Percentiles rank a stretch among this genome's conserved stretches.
These are phyloP conservation scores for Rhododendron vialii DNA, from an alignment of 148 eudicot species.

Conservation along the genomic window DNA sequence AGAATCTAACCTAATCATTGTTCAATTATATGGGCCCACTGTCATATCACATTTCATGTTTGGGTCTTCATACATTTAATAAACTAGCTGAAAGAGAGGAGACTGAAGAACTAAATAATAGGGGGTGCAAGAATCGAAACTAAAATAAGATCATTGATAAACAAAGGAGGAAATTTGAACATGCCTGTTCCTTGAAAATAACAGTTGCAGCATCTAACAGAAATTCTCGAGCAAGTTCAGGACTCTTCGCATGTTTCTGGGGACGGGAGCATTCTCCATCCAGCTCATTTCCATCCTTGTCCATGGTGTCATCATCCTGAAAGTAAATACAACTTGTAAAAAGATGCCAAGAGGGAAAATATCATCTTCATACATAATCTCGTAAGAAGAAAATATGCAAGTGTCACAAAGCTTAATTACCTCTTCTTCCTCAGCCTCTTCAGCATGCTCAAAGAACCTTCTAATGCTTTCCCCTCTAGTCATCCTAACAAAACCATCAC, in stretches of 20 bases:
- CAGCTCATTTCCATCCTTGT: slow-evolving; percentile 89
- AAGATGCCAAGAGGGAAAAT: not conserved
- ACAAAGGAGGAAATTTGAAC: slow-evolving; percentile 19
- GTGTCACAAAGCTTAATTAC: slow-evolving; percentile 32
- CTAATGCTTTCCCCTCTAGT: slow-evolving; percentile 76
- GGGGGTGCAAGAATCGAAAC: not conserved
- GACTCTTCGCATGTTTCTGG: slow-evolving; percentile 98
- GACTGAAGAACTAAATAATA: not conserved
- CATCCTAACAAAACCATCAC: slow-evolving; percentile 87
- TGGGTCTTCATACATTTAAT: not conserved
- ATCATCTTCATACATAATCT: not conserved
- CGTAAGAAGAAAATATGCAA: not conserved
- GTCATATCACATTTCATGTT: not conserved
- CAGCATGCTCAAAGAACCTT: slow-evolving; percentile 97
- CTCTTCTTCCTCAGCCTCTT: slow-evolving; percentile 99
- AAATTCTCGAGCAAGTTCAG: slow-evolving; percentile 97
- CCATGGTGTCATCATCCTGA: slow-evolving; percentile 95
- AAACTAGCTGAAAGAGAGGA: not conserved
- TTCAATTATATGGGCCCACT: not conserved
- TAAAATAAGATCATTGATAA: not conserved
- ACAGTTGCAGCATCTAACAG: slow-evolving; percentile 98
- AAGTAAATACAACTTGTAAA: slow-evolving; percentile 2
- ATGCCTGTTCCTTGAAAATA: slow-evolving; percentile 97
- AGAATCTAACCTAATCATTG: not conserved
- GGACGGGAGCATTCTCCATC: slow-evolving; percentile 99